phyloP scores from a whole-genome alignment of 2,329 filamentous ascomycete genomes.

The Botryosphaeria agaves region DNA sequence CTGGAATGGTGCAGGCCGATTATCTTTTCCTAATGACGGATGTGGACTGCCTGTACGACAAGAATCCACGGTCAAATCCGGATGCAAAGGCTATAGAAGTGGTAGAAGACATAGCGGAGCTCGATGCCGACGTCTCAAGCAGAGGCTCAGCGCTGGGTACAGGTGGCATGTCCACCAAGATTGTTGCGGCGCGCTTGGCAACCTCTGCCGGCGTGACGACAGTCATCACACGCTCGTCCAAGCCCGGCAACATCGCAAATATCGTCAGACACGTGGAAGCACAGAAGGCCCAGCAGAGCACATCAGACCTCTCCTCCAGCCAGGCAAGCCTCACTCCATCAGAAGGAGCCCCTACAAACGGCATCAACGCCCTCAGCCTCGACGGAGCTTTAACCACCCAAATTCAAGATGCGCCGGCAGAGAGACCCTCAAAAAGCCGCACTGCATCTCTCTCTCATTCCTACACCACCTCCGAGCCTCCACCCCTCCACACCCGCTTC shows the following conservation, averaged over 20 bases:
- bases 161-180: slow-evolving; percentile 95
- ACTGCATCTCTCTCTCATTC: slow-evolving; percentile 8
- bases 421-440: slow-evolving; percentile 4
- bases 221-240: slow-evolving; percentile 86
- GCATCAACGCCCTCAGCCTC: slow-evolving; percentile 7
- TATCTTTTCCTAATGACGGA: slow-evolving; percentile 98
- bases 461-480: slow-evolving; percentile 11
- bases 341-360: slow-evolving; percentile 9
- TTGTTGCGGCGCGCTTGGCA: slow-evolving; percentile 78
- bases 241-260: slow-evolving; percentile 74
- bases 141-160: slow-evolving; percentile 81
- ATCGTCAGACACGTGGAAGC: slow-evolving; percentile 71
- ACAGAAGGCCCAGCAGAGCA: slow-evolving; percentile 23
- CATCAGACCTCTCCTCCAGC: slow-evolving; percentile 1
- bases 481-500: slow-evolving; percentile 79
- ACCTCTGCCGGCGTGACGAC: slow-evolving; percentile 92
- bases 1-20: slow-evolving; percentile 93
- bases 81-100: slow-evolving; percentile 84
- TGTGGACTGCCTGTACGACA: slow-evolving; percentile 92
- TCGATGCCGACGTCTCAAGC: slow-evolving; percentile 80
- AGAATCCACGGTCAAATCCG: slow-evolving; percentile 72
- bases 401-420: slow-evolving; percentile 6
- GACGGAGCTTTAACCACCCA: slow-evolving; percentile 11
- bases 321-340: slow-evolving; percentile 3
- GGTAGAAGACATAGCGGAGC: slow-evolving; percentile 68